Base-by-base conservation (phyloP, 306 rosid genomes). In the Trichosanthes cucumerina region DNA sequence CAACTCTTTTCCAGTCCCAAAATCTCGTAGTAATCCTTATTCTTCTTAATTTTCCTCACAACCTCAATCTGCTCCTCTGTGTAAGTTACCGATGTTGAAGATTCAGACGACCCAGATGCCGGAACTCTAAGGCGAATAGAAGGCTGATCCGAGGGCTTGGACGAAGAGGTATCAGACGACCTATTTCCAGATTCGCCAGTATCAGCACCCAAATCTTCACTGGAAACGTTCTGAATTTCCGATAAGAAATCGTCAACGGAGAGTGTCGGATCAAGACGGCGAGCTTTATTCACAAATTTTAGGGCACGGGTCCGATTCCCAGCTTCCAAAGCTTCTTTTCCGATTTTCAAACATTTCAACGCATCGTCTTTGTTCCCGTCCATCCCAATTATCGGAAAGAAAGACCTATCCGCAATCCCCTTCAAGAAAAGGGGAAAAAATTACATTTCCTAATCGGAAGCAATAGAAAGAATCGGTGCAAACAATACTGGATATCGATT, bases 331-430 rank as follows among this genome's bases (percentile, higher is more conserved):
- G 99, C 97, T 60, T 86, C 88, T 83, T 88, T 92, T 10, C 92
- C 97, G 49, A 92, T 91, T 81, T 33, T 88, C 79, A 95, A 85
- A 82, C 97, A 87, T 78, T 89, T 95, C 85, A 91, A 75, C 24
- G 97, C 97, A 33, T 92, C 99, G 75, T 95, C 99, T 81, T 92
- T 95, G 88, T 95, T 95, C 58, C 99, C 93, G 44, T 92, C 97
- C 99, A 95, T 95, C 53, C 76, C 26, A 33, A 49, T 47, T 7
- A 47, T 28, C 43, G 77, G 8, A 52, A 52, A 39, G 14, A n/a
- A 38, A 14, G 9, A 14, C 77, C 43, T 26, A 31, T 16, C 43
- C 77, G 57, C 60, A 49, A 73, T 73, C 18, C 77, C 77, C 43
- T 72, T 47, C 19, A 72, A 47, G 15, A 28, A 64, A 64, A 21